Conservation (phyloP, 441 rosid genomes). For the Lepidium campestre region DNA sequence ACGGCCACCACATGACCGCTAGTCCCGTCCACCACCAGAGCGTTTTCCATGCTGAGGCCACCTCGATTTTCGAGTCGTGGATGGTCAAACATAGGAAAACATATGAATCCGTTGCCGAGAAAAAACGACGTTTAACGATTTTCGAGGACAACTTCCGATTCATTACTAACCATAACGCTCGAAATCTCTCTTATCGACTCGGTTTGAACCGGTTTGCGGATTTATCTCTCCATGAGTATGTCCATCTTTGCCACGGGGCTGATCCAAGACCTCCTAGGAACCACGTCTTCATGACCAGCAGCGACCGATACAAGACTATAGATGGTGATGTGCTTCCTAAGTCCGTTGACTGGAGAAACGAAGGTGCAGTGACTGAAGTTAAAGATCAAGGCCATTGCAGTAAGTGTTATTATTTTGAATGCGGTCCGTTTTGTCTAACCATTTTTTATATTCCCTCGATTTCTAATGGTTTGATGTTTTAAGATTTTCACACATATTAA, state of each 20-base stretch:
- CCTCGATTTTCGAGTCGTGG: constrained; percentile 33
- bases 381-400: constrained; percentile 44
- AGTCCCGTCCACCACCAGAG: background rate
- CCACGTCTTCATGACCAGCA: constrained; percentile 31
- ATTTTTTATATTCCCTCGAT: no score
- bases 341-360: constrained; percentile 37
- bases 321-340: constrained; percentile 34
- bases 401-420: constrained; percentile 2
- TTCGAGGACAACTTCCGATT: constrained; percentile 38
- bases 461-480: no score
- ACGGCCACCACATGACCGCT: background rate
- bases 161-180: constrained; percentile 28
- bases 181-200: constrained; percentile 24
- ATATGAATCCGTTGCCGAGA: constrained; percentile 37
- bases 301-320: constrained; percentile 30
- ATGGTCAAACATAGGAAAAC: constrained; percentile 32
- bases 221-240: constrained; percentile 36
- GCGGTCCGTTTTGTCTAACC: background rate
- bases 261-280: constrained; percentile 15
- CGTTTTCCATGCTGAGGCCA: constrained; percentile 9
- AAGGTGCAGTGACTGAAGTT: constrained; percentile 35
- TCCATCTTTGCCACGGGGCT: constrained; percentile 27
- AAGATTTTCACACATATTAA: no score
- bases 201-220: constrained; percentile 41
- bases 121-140: constrained; percentile 30